These are phyloP conservation scores for Bipolaris gigantea DNA, from an alignment of 2,329 filamentous ascomycete genomes.

Conservation along the genomic window DNA sequence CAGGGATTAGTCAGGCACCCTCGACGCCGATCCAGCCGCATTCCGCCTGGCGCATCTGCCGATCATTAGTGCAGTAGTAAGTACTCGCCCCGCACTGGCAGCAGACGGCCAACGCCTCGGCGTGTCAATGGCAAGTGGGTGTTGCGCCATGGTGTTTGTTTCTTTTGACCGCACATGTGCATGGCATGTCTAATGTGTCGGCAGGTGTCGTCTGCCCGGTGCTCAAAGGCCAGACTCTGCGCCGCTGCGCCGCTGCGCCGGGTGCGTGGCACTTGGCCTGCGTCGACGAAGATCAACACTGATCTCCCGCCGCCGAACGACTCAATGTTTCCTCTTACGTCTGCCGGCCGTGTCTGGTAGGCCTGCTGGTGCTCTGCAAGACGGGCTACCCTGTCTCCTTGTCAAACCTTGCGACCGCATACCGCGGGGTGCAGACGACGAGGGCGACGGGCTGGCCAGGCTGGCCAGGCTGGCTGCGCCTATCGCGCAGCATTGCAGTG, in stretches of 20 bases:
- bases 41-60: conserved; percentile 21
- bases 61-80: conserved; percentile 11
- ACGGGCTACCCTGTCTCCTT: conserved; percentile 9
- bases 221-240: neutral
- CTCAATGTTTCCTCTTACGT: conserved; percentile 5
- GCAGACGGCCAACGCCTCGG: conserved; percentile 16
- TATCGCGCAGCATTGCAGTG: conserved; percentile 1
- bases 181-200: no score
- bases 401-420: conserved; percentile 7
- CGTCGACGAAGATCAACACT: neutral
- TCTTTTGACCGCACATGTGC: neutral
- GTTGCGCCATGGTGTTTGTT: conserved; percentile 1
- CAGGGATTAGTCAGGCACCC: conserved; percentile 34
- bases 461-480: conserved; percentile 20
- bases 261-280: conserved; percentile 5
- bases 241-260: conserved; percentile 2
- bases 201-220: neutral
- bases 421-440: conserved; percentile 6
- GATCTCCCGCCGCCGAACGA: neutral
- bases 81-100: conserved; percentile 19
- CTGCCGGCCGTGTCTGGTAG: neutral
- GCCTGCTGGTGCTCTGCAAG: conserved; percentile 1
- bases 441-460: conserved; percentile 17
- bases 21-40: conserved; percentile 21
- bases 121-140: neutral